A percentile compares a stretch with the other conserved stretches of the same genome.
Conservation (phyloP, 2,329 filamentous ascomycete species). For the Cercospora brassicicola region DNA sequence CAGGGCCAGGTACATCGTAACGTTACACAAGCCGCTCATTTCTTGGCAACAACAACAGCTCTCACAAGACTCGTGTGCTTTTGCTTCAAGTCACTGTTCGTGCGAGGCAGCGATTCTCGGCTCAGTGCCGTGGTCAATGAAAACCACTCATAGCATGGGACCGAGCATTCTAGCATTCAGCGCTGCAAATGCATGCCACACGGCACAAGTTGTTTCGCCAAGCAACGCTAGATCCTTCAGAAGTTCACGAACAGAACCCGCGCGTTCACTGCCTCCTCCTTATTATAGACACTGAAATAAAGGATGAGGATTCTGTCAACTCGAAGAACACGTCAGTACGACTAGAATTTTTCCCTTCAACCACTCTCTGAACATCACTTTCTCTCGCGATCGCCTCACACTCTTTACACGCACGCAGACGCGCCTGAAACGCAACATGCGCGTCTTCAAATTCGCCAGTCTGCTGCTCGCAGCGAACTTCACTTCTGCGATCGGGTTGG, state of each 20-base stretch:
- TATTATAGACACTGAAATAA: not conserved
- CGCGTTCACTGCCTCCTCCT: not conserved
- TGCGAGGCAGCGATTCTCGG: not conserved
- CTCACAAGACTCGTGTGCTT: not conserved
- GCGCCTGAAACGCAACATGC: constrained; percentile 12
- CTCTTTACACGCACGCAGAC: not conserved
- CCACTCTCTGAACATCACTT: not conserved
- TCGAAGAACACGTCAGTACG: not conserved
- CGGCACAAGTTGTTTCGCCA: not conserved
- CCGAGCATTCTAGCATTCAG: not conserved
- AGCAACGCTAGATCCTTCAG: constrained; percentile 10
- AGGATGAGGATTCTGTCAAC: not conserved
- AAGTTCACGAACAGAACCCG: not conserved
- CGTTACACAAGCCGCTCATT: not conserved
- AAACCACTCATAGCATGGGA: not conserved
- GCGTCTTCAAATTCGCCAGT: constrained; percentile 7
- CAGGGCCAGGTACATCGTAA: not conserved
- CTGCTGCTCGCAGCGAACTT: constrained; percentile 13
- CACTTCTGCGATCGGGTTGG: constrained; percentile 20
- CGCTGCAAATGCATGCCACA: not conserved
- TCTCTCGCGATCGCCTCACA: not conserved
- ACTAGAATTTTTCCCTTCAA: too few species aligned
- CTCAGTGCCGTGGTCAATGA: not conserved
- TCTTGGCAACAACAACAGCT: not conserved
- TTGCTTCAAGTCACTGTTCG: not conserved